Evolutionary conservation across 805 yeast species (phyloP).

Genomic region (Ogataea methylovora): DNA sequence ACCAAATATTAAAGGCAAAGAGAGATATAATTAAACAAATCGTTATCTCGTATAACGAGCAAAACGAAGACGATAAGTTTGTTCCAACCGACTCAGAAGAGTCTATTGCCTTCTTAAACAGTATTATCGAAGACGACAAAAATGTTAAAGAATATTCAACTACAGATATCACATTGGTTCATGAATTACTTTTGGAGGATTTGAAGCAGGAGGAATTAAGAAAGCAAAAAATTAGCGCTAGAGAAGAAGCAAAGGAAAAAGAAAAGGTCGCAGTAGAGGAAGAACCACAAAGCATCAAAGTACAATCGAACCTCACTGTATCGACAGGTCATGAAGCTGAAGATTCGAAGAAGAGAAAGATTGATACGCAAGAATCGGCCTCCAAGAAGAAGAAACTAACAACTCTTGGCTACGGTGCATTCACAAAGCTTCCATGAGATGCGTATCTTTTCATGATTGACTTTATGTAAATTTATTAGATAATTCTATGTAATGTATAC

Average conservation of each 20-base stretch:
- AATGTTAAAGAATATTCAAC: background rate
- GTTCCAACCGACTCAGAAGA: background rate
- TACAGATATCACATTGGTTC: constrained; percentile 10
- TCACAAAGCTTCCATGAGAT: constrained; percentile 2
- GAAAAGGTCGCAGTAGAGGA: no score
- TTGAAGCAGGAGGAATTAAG: background rate
- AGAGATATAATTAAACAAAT: constrained; percentile 51
- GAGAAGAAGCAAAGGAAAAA: no score
- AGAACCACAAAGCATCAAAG: no score
- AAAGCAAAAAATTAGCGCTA: no score
- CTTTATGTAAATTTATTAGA: background rate
- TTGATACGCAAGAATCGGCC: constrained; percentile 3
- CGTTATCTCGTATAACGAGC: constrained; percentile 22
- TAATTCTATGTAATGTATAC: background rate
- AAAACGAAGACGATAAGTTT: constrained; percentile 6
- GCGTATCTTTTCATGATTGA: no score
- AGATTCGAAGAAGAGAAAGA: constrained; percentile 2
- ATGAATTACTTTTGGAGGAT: constrained; percentile 13
- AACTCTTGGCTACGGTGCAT: constrained; percentile 19
- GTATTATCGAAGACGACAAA: background rate
- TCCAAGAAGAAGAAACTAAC: constrained; percentile 12
- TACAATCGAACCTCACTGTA: background rate
- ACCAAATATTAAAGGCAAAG: constrained; percentile 46
- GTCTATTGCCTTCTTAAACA: background rate
- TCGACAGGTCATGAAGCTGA: no score